Evolutionary conservation across 2,329 filamentous ascomycete species (phyloP).

Genomic region (Ophiocordyceps unilateralis): DNA sequence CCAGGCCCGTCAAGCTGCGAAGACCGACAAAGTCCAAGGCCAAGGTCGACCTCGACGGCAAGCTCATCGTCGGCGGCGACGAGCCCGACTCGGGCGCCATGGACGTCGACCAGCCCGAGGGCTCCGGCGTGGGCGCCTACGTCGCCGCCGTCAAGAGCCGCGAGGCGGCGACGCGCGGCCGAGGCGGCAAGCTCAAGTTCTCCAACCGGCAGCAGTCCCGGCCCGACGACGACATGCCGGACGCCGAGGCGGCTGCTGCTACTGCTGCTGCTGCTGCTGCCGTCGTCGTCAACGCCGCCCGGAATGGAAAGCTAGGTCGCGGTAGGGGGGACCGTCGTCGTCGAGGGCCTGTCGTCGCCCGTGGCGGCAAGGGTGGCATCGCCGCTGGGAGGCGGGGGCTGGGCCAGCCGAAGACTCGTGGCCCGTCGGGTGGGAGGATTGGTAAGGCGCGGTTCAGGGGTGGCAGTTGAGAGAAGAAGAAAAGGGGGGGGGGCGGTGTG

Average conservation of each 20-base stretch:
- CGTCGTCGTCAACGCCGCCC: constrained; percentile 6
- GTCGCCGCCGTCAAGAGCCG: constrained; percentile 52
- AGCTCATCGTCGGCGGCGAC: constrained; percentile 52
- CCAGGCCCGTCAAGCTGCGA: constrained; percentile 54
- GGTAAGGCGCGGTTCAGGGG: constrained; percentile 19
- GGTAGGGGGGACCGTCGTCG: background rate
- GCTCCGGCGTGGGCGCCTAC: constrained; percentile 50
- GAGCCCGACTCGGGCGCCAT: no score
- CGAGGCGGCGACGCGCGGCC: constrained; percentile 45
- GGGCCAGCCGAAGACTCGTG: constrained; percentile 30
- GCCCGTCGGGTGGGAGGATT: constrained; percentile 18
- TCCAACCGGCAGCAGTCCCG: constrained; percentile 32
- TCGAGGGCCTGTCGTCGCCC: background rate
- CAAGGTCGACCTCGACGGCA: constrained; percentile 60
- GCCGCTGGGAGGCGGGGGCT: constrained; percentile 28
- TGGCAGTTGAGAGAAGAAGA: constrained; percentile 8
- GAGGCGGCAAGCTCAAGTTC: constrained; percentile 54
- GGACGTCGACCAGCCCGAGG: constrained; percentile 45
- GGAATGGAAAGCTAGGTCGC: no score
- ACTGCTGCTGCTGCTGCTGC: constrained; percentile 16
- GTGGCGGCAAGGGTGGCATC: constrained; percentile 31
- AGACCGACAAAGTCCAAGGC: constrained; percentile 41
- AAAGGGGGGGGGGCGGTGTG: no score
- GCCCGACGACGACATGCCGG: constrained; percentile 33
- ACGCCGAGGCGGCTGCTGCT: no score